A percentile compares a stretch with the other conserved stretches of the same genome.
These are phyloP conservation scores for Xerocomus nothofagi DNA, from an alignment of 1,284 basidiomycete species.

Conservation along the genomic window DNA sequence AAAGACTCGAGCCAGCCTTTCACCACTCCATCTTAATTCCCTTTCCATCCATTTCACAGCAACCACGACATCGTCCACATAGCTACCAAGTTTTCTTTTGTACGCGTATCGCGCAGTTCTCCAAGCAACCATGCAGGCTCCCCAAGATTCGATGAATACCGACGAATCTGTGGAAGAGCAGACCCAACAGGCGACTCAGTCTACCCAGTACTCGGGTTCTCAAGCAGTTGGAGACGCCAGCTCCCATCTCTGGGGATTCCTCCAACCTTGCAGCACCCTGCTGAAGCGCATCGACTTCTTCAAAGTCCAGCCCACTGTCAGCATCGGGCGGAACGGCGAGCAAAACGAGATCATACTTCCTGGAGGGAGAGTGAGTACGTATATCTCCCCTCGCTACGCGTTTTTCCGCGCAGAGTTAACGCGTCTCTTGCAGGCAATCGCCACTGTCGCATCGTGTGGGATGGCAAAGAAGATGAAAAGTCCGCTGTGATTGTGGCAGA, in stretches of 20 bases:
- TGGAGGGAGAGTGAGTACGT: slow-evolving; percentile 75
- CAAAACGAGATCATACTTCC: slow-evolving; percentile 58
- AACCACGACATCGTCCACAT: slow-evolving; percentile 1
- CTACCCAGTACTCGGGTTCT: slow-evolving; percentile 41
- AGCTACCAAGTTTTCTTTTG: background rate
- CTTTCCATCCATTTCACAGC: background rate
- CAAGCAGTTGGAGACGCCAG: slow-evolving; percentile 37
- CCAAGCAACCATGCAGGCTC: slow-evolving; percentile 13
- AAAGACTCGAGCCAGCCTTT: slow-evolving; percentile 11
- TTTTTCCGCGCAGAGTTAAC: slow-evolving; percentile 16
- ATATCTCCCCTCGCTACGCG: slow-evolving; percentile 11
- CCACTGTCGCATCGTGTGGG: slow-evolving; percentile 68
- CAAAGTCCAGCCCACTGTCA: slow-evolving; percentile 47
- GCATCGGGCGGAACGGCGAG: slow-evolving; percentile 53
- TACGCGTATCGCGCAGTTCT: background rate
- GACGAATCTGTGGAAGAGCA: slow-evolving; percentile 38
- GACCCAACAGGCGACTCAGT: slow-evolving; percentile 53
- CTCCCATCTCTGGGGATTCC: slow-evolving; percentile 63
- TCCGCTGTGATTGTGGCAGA: slow-evolving; percentile 69
- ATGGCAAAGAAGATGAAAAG: slow-evolving; percentile 51
- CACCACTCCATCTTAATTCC: background rate
- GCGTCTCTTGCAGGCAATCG: slow-evolving; percentile 52
- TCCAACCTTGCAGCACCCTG: slow-evolving; percentile 55
- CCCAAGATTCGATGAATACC: slow-evolving; percentile 27
- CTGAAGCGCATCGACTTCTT: slow-evolving; percentile 60